Evolutionary conservation across 805 yeast species (phyloP).

Genomic region (Candida tammaniensis): DNA sequence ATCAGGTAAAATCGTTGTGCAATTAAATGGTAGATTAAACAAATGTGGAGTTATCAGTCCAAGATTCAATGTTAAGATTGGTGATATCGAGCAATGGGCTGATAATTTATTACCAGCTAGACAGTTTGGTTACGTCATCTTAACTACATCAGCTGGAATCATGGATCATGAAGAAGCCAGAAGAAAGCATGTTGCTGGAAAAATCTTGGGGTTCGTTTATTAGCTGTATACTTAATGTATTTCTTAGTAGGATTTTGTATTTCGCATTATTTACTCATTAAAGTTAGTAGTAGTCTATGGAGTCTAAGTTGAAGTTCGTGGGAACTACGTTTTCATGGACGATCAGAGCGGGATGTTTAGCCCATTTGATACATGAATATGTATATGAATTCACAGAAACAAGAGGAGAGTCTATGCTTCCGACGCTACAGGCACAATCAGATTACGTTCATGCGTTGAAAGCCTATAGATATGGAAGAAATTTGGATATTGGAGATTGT

Average conservation of each 20-base stretch:
- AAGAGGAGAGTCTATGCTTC: conserved; percentile 92
- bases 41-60: conserved; percentile 99
- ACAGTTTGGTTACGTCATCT: conserved; percentile 96
- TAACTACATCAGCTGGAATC: conserved; percentile 98
- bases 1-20: conserved; percentile 96
- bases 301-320: conserved; percentile 22
- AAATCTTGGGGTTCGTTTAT: conserved; percentile 97
- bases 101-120: conserved; percentile 98
- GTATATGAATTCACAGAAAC: conserved; percentile 78
- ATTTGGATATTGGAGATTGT: conserved; percentile 77
- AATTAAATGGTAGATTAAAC: conserved; percentile 97
- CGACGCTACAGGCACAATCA: conserved; percentile 70
- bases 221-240: conserved; percentile 29
- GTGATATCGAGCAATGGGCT: conserved; percentile 97
- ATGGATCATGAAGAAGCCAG: conserved; percentile 99
- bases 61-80: conserved; percentile 95
- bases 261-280: not conserved
- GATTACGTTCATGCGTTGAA: conserved; percentile 83
- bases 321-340: conserved; percentile 47
- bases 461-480: conserved; percentile 57
- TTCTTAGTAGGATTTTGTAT: not conserved
- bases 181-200: conserved; percentile 99
- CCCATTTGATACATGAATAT: conserved; percentile 66
- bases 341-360: conserved; percentile 57
- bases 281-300: conserved; percentile 6